phyloP scores from a whole-genome alignment of 805 yeast species.

The Ogataea nitratoaversa region DNA sequence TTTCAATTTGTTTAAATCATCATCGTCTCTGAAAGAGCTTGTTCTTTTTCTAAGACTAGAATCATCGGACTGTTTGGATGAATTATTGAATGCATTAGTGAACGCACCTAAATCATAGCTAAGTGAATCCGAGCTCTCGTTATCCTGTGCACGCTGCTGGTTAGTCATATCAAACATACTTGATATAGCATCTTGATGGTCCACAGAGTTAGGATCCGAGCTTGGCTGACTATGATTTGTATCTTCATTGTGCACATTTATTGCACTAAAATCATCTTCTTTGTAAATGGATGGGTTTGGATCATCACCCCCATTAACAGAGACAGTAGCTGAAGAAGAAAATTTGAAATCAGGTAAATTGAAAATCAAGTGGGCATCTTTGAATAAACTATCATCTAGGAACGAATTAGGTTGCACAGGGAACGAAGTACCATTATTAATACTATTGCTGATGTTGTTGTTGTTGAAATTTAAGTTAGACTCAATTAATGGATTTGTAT shows the following conservation, averaged over 20 bases:
- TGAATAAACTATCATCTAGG: slow-evolving; percentile 11
- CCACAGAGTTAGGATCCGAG: background rate
- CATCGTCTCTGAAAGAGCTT: slow-evolving; percentile 26
- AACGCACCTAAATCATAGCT: slow-evolving; percentile 3
- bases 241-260: too few species aligned
- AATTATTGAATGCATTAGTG: slow-evolving; percentile 1
- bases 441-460: too few species aligned
- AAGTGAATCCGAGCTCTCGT: background rate
- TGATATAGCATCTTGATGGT: background rate
- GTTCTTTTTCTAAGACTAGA: slow-evolving; percentile 7
- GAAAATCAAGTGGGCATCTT: slow-evolving; percentile 3
- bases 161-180: background rate
- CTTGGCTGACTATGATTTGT: too few species aligned
- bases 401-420: slow-evolving; percentile 9
- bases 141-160: too few species aligned
- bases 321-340: background rate
- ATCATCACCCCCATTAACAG: background rate
- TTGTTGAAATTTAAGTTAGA: too few species aligned
- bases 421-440: background rate
- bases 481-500: too few species aligned
- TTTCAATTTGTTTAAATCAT: slow-evolving; percentile 27
- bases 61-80: background rate
- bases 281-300: too few species aligned
- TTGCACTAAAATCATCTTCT: too few species aligned
- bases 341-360: slow-evolving; percentile 7